Evolutionary conservation across 768 basidiomycete species (phyloP), one percentile per base, ranked within the genome.

Genomic region (Psilocybe sp.): DNA sequence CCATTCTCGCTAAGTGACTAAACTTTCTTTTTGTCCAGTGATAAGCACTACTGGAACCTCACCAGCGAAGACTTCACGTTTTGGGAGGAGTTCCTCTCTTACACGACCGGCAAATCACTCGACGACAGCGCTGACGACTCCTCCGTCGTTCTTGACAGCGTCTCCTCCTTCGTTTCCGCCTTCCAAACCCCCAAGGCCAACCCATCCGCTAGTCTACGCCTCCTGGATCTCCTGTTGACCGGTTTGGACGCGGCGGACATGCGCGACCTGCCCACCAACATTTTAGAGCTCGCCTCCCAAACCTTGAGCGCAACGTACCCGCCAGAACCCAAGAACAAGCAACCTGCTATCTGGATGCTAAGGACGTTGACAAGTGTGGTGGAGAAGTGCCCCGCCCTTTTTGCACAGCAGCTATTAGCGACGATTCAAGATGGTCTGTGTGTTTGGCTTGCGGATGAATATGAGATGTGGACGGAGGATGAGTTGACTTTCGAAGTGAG

Each of bases 391-490:
- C 83, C 85, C 2, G 51, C 54, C 4, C 76, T 75, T 38, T 66
- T 81, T 43, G 61, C 75, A 37, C 53, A 72, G 16, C 63, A 66
- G 18, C 57, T 86, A 36, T 60, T 89, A 42, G 73, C 78, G 41
- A 49, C 62, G 11, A 49, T 82, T 12, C 76, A 82, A 53, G 84
- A 81, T 1, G 81, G 84, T 9, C 44, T 87, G 19, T 61, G 69
- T 37, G 55, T 73, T 12, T 91, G 89, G 89, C 61, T 90, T 28
- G 72, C 76, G 15, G 89, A 92, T 64, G 79, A 82, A 44, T 68
- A 65, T 38, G 58, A 61, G 18, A 68, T 71, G 7, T 79, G 85
- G 64, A 68, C 69, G 11, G 69, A 68, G 28, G 75, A 78, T 19
- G 82, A 86, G 44, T 78, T 88, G 50, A 67, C 67, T 14, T 72